These are phyloP conservation scores for Rosa multiflora DNA, from an alignment of 306 rosid species.

Conservation along the genomic window DNA sequence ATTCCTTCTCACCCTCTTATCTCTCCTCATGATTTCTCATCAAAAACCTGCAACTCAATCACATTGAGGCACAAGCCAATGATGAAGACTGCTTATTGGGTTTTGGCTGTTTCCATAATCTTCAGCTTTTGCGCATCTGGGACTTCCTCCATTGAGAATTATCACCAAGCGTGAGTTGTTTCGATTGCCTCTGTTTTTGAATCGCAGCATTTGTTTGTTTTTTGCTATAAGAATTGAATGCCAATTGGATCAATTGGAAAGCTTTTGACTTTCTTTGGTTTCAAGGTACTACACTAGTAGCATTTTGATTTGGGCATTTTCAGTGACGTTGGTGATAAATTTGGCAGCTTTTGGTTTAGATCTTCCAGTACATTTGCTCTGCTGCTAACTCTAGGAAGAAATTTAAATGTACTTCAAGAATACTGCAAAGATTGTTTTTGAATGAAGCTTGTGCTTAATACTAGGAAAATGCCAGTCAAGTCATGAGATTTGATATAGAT, in stretches of 20 bases:
- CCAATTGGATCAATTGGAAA: neutral
- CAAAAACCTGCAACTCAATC: conserved; percentile 11
- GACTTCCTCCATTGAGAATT: conserved; percentile 47
- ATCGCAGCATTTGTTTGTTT: conserved; percentile 11
- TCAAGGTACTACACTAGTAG: neutral
- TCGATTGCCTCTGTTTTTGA: conserved; percentile 11
- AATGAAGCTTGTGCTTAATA: neutral
- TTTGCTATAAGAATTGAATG: neutral
- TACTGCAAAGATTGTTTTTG: neutral
- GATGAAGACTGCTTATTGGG: conserved; percentile 52
- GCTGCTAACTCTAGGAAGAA: neutral
- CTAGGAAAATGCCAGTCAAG: neutral
- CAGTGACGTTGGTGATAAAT: conserved; percentile 6
- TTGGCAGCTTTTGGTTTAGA: conserved; percentile 11
- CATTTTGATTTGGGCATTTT: neutral
- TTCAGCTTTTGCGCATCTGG: conserved; percentile 44
- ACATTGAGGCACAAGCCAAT: conserved; percentile 41
- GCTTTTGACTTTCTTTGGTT: conserved; percentile 17
- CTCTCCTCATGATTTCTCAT: conserved; percentile 23
- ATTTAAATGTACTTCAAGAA: neutral
- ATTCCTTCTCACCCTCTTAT: neutral
- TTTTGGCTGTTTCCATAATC: conserved; percentile 34
- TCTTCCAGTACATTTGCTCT: neutral
- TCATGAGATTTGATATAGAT: neutral
- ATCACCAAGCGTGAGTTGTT: conserved; percentile 74